Evolutionary conservation across 805 yeast species (phyloP).

Genomic region (Wickerhamomyces xylosicus): DNA sequence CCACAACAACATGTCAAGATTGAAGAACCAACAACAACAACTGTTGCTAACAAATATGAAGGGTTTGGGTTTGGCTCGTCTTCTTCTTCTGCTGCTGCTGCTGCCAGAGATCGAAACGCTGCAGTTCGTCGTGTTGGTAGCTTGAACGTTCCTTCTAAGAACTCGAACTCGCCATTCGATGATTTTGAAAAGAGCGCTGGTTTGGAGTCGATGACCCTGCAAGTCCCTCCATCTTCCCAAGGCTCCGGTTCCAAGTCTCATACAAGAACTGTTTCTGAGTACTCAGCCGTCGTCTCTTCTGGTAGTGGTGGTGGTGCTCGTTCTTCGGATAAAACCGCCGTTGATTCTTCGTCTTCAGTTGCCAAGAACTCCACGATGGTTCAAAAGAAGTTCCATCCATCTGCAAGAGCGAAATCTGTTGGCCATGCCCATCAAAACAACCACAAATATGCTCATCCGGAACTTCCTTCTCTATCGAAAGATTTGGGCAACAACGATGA

Average conservation of each 20-base stretch:
- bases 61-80: conserved; percentile 1
- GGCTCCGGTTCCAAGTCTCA: conserved; percentile 8
- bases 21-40: conserved; percentile 1
- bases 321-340: conserved; percentile 1
- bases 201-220: background rate
- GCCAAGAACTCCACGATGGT: conserved; percentile 11
- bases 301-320: no score
- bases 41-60: conserved; percentile 1
- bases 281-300: conserved; percentile 10
- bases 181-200: conserved; percentile 3
- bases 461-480: conserved; percentile 21
- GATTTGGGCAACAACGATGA: conserved; percentile 29
- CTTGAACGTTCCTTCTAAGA: conserved; percentile 9
- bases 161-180: conserved; percentile 10
- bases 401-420: conserved; percentile 81
- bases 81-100: background rate
- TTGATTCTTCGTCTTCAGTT: no score
- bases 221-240: background rate
- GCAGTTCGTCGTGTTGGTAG: conserved; percentile 18
- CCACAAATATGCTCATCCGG: conserved; percentile 2
- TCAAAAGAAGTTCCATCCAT: conserved; percentile 47
- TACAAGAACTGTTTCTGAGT: conserved; percentile 18
- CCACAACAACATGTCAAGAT: conserved; percentile 1
- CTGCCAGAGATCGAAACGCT: conserved; percentile 7
- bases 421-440: conserved; percentile 59